Conservation (phyloP, 2,329 filamentous ascomycete species). For the Taxawa tesnikishii region DNA sequence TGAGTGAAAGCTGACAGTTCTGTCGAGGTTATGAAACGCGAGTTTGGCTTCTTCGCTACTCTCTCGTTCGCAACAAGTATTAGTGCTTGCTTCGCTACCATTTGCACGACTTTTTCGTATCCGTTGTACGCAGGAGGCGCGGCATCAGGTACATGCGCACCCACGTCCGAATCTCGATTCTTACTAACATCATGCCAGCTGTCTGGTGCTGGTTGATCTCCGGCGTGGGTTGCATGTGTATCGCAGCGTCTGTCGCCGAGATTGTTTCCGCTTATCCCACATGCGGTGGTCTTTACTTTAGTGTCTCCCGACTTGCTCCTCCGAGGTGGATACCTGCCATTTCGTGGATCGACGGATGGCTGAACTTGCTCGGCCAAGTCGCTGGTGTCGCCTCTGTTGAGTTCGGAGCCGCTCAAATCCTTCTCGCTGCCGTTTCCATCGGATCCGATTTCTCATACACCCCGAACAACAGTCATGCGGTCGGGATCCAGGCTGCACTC, state of each 20-base stretch:
- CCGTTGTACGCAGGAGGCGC: slow-evolving; percentile 42
- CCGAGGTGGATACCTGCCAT: slow-evolving; percentile 34
- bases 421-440: slow-evolving; percentile 44
- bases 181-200: slow-evolving; percentile 15
- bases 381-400: slow-evolving; percentile 44
- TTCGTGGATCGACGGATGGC: slow-evolving; percentile 33
- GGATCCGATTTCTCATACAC: slow-evolving; percentile 15
- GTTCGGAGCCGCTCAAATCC: slow-evolving; percentile 44
- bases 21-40: slow-evolving; percentile 35
- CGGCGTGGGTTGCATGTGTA: slow-evolving; percentile 44
- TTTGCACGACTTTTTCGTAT: slow-evolving; percentile 43
- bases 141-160: slow-evolving; percentile 21
- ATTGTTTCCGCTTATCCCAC: slow-evolving; percentile 47
- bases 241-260: slow-evolving; percentile 42
- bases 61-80: slow-evolving; percentile 48
- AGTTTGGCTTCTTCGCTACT: slow-evolving; percentile 46
- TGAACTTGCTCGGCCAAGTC: slow-evolving; percentile 35
- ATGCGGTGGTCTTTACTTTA: slow-evolving; percentile 43
- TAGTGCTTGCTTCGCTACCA: slow-evolving; percentile 42
- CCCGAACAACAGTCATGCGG: slow-evolving; percentile 33
- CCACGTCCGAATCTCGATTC: background rate
- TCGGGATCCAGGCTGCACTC: slow-evolving; percentile 44
- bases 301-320: slow-evolving; percentile 41
- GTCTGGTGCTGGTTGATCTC: slow-evolving; percentile 50
- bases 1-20: background rate